Conservation (phyloP, 805 yeast species). For the Candida incommunis region DNA sequence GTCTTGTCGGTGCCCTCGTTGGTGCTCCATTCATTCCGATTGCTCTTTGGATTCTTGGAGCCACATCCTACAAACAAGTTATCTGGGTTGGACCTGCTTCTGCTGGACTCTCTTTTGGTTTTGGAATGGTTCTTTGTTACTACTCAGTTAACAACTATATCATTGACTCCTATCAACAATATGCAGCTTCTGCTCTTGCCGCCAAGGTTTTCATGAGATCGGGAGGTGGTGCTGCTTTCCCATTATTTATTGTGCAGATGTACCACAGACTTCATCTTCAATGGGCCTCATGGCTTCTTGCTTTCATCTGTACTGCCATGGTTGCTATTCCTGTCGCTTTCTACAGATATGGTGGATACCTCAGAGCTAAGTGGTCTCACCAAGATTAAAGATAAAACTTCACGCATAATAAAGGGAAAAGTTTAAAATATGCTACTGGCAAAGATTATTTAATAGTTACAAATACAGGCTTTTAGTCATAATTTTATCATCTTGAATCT, state of each 20-base stretch:
- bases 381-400: too few species aligned
- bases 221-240: slow-evolving; percentile 45
- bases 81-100: slow-evolving; percentile 44
- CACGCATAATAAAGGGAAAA: too few species aligned
- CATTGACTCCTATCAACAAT: slow-evolving; percentile 70
- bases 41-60: slow-evolving; percentile 47
- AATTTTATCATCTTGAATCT: too few species aligned
- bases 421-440: too few species aligned
- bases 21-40: slow-evolving; percentile 31
- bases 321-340: slow-evolving; percentile 38
- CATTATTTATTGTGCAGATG: slow-evolving; percentile 43
- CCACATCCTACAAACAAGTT: slow-evolving; percentile 34
- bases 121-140: slow-evolving; percentile 41
- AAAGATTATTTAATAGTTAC: too few species aligned
- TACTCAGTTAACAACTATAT: slow-evolving; percentile 61
- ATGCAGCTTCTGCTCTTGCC: slow-evolving; percentile 40
- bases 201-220: slow-evolving; percentile 49
- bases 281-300: slow-evolving; percentile 43
- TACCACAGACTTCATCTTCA: slow-evolving; percentile 33
- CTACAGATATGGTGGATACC: slow-evolving; percentile 30
- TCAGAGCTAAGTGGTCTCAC: slow-evolving; percentile 17
- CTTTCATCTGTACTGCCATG: slow-evolving; percentile 35
- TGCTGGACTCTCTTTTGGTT: slow-evolving; percentile 38
- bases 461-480: too few species aligned
- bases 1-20: slow-evolving; percentile 38